Evolutionary conservation across 805 yeast genomes (phyloP).

Genomic region (Ogataea trehaloabstinens): DNA sequence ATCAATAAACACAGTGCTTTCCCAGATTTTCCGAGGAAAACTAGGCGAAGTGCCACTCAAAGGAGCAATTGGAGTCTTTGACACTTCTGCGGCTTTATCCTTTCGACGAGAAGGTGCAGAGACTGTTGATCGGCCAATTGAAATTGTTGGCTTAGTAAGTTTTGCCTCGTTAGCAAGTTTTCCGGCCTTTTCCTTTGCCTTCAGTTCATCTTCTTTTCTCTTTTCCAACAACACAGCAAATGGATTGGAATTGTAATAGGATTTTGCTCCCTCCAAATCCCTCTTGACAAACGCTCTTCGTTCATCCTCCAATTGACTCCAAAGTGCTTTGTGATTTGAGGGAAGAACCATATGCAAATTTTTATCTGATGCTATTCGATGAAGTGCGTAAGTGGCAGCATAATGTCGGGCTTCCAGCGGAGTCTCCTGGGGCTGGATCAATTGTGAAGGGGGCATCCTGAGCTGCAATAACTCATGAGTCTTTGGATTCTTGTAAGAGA

Average conservation of each 20-base stretch:
- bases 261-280: conserved; percentile 47
- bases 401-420: conserved; percentile 86
- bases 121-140: conserved; percentile 28
- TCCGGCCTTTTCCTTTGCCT: conserved; percentile 45
- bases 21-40: conserved; percentile 65
- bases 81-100: conserved; percentile 4
- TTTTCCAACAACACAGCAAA: conserved; percentile 65
- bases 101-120: not conserved
- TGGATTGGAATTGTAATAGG: conserved; percentile 69
- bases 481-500: conserved; percentile 78
- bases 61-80: conserved; percentile 7
- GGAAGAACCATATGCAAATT: conserved; percentile 88
- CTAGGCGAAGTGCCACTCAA: conserved; percentile 11
- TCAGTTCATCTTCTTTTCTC: conserved; percentile 41
- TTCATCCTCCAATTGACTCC: conserved; percentile 69
- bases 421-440: conserved; percentile 68
- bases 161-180: conserved; percentile 50
- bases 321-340: conserved; percentile 70
- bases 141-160: conserved; percentile 44
- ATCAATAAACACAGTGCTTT: conserved; percentile 62
- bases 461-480: conserved; percentile 65
- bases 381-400: conserved; percentile 87
- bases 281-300: conserved; percentile 48
- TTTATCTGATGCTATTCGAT: conserved; percentile 74
- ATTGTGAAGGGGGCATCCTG: conserved; percentile 48